Evolutionary conservation across 176 grass and related monocot genomes (phyloP).

Genomic region (Carex myosuroides): DNA sequence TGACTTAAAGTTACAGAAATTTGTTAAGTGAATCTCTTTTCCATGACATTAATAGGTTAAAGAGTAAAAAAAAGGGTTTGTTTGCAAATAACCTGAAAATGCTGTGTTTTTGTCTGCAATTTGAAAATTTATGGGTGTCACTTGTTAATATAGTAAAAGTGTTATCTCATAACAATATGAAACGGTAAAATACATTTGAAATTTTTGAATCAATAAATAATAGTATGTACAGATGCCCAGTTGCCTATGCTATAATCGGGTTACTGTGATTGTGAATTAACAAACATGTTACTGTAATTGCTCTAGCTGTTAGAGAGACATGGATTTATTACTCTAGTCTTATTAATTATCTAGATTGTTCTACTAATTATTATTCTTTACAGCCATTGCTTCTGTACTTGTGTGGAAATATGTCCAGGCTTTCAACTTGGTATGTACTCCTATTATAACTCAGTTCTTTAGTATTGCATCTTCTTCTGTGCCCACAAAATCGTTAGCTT

Average conservation of each 20-base stretch:
- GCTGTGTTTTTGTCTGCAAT: neutral
- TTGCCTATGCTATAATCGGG: too few species aligned
- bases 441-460: neutral
- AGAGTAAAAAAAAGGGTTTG: too few species aligned
- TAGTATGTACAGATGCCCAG: neutral
- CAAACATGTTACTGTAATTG: neutral
- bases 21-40: neutral
- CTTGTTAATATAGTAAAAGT: neutral
- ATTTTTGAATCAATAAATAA: neutral
- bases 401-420: conserved; percentile 56
- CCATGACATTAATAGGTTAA: neutral
- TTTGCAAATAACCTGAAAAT: neutral
- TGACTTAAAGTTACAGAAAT: neutral
- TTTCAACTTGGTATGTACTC: conserved; percentile 48
- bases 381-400: conserved; percentile 65
- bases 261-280: neutral
- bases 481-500: neutral
- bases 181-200: neutral
- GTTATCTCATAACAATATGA: neutral
- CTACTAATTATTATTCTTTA: conserved; percentile 26
- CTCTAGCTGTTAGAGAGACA: neutral
- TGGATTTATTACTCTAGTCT: neutral
- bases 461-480: neutral
- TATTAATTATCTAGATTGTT: neutral
- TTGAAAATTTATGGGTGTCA: neutral